phyloP scores from a whole-genome alignment of 495 filamentous ascomycete genomes.

The Penicillium cataractarum region DNA sequence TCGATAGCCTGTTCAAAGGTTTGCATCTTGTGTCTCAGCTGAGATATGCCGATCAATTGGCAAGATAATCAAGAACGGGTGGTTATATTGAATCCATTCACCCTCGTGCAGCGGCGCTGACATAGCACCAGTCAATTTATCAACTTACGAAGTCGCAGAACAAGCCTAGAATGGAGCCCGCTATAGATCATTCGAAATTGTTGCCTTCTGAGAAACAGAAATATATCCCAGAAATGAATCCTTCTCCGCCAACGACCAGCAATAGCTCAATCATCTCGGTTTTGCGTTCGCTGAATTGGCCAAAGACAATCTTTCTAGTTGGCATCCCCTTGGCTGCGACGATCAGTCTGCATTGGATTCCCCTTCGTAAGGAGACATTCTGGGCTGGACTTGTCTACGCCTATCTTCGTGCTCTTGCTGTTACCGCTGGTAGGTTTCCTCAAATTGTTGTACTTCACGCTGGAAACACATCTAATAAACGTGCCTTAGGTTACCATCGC shows the following conservation, averaged over 20 bases:
- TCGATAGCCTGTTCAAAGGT: neutral
- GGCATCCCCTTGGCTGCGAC: conserved; percentile 11
- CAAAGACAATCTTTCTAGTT: conserved; percentile 10
- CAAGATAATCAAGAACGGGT: neutral
- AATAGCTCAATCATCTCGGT: conserved; percentile 1
- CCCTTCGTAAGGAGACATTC: neutral
- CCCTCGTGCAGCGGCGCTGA: neutral
- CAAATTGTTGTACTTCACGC: neutral
- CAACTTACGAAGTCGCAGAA: neutral
- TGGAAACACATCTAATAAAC: neutral
- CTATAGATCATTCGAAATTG: neutral
- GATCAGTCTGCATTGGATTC: conserved; percentile 10
- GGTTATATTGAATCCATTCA: neutral
- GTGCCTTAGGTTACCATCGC: conserved; percentile 69
- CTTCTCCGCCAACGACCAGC: neutral
- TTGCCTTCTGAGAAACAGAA: neutral
- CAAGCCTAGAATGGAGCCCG: neutral
- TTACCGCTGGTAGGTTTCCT: conserved; percentile 15
- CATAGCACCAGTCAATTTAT: neutral
- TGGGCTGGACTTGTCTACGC: conserved; percentile 9
- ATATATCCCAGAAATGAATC: neutral
- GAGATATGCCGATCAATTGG: neutral
- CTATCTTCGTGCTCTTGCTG: conserved; percentile 10
- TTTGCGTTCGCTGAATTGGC: conserved; percentile 12
- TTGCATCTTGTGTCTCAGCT: neutral